Conservation (phyloP, 116 monocot species). For the Iris pallida region DNA sequence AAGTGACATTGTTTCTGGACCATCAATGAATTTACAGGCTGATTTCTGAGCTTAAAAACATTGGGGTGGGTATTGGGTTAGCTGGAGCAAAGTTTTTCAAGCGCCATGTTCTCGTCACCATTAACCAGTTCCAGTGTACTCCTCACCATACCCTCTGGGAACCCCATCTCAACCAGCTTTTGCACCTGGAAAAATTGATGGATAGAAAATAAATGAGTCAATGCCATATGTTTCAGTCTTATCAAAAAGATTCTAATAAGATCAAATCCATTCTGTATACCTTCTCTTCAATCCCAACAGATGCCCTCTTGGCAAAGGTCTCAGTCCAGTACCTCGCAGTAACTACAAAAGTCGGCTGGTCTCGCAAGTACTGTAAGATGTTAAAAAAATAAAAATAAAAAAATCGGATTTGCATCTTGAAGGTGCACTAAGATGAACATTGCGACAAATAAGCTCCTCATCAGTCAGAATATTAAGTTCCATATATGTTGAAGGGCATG, state of each 20-base stretch:
- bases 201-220: neutral
- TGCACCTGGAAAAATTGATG: conserved; percentile 39
- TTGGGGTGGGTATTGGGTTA: conserved; percentile 1
- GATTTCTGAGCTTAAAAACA: neutral
- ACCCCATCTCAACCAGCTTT: conserved; percentile 97
- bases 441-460: too few relatives aligned
- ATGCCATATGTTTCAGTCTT: too few relatives aligned
- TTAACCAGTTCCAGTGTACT: conserved; percentile 55
- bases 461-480: too few relatives aligned
- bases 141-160: conserved; percentile 75
- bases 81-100: conserved; percentile 80
- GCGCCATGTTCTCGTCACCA: conserved; percentile 89
- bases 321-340: conserved; percentile 93
- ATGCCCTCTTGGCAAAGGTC: conserved; percentile 67
- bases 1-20: neutral
- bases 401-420: too few relatives aligned
- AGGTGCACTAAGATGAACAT: too few relatives aligned
- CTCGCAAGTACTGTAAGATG: conserved; percentile 61
- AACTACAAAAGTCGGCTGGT: conserved; percentile 59
- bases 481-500: too few relatives aligned
- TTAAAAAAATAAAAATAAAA: neutral
- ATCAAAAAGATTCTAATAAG: too few relatives aligned
- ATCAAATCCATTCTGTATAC: conserved; percentile 17
- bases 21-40: conserved; percentile 6
- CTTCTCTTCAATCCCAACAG: conserved; percentile 79